Percentiles rank a stretch among this genome's conserved stretches.
phyloP scores from a whole-genome alignment of 495 filamentous ascomycete genomes.

The Trichoderma asperelloides region DNA sequence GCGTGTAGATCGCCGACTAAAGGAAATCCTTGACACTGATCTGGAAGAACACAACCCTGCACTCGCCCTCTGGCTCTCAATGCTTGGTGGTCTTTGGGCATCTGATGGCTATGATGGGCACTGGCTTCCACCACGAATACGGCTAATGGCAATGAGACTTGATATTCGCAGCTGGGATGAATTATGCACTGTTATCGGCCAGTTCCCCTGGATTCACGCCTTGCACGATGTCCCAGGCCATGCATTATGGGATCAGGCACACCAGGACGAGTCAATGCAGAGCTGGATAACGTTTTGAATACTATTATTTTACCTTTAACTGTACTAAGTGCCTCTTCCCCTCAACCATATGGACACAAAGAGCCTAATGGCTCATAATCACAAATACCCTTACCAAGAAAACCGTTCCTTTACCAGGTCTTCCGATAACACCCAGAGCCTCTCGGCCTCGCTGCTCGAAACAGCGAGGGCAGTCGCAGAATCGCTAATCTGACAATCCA shows the following conservation, averaged over 20 bases:
- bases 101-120: slow-evolving; percentile 8
- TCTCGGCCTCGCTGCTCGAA: not conserved
- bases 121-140: slow-evolving; percentile 13
- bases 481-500: not conserved
- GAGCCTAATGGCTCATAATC: not conserved
- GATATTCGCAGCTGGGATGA: slow-evolving; percentile 16
- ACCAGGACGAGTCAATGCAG: slow-evolving; percentile 33
- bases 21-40: slow-evolving; percentile 10
- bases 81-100: slow-evolving; percentile 20
- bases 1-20: slow-evolving; percentile 13
- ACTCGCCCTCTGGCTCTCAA: slow-evolving; percentile 17
- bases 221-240: slow-evolving; percentile 18
- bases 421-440: not conserved
- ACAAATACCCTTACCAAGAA: not conserved
- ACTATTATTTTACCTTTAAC: not conserved
- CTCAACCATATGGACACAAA: not conserved
- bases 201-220: slow-evolving; percentile 21
- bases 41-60: slow-evolving; percentile 8
- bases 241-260: slow-evolving; percentile 32
- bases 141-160: slow-evolving; percentile 6
- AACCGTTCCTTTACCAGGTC: not conserved
- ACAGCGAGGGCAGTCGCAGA: not conserved
- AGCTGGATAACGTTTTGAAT: slow-evolving; percentile 17
- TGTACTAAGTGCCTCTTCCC: not conserved
- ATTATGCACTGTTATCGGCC: slow-evolving; percentile 5